A percentile compares a stretch with the other conserved stretches of the same genome.
Conservation (phyloP, 2,329 filamentous ascomycete genomes). For the Nannizzia gypsea region DNA sequence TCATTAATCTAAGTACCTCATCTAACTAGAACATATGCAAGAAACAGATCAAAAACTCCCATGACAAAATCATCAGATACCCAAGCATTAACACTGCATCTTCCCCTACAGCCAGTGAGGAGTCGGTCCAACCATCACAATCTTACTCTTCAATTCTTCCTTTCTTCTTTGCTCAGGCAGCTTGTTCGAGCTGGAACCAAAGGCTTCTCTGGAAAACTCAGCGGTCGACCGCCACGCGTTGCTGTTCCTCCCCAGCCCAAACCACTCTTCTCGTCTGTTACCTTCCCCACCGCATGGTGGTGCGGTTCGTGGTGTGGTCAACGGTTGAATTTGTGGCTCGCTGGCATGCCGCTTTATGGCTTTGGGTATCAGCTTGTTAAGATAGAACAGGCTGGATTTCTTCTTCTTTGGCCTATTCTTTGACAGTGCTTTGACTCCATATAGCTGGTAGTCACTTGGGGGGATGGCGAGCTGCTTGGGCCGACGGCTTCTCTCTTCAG, state of each 20-base stretch:
- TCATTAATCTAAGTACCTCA: neutral
- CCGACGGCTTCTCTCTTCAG: neutral
- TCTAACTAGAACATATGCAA: neutral
- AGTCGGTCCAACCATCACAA: neutral
- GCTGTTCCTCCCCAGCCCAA: neutral
- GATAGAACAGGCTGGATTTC: neutral
- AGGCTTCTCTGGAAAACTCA: neutral
- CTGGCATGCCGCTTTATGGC: neutral
- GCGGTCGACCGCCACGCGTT: constrained; percentile 1
- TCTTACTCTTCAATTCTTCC: constrained; percentile 3
- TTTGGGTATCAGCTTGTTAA: constrained; percentile 4
- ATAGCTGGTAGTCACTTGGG: constrained; percentile 21
- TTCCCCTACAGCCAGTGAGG: neutral
- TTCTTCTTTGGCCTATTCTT: constrained; percentile 7
- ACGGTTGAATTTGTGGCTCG: neutral
- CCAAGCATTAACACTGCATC: neutral
- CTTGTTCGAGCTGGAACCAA: neutral
- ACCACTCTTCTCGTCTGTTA: neutral
- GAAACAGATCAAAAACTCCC: neutral
- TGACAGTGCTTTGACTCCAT: constrained; percentile 17
- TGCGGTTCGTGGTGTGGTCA: neutral
- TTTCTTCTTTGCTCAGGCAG: neutral
- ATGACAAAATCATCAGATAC: neutral
- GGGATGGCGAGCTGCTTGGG: constrained; percentile 18
- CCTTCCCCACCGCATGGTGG: neutral